Evolutionary conservation across 2,329 filamentous ascomycete genomes (phyloP), one percentile per base, ranked within the genome.

Genomic region (Fusarium sp.): DNA sequence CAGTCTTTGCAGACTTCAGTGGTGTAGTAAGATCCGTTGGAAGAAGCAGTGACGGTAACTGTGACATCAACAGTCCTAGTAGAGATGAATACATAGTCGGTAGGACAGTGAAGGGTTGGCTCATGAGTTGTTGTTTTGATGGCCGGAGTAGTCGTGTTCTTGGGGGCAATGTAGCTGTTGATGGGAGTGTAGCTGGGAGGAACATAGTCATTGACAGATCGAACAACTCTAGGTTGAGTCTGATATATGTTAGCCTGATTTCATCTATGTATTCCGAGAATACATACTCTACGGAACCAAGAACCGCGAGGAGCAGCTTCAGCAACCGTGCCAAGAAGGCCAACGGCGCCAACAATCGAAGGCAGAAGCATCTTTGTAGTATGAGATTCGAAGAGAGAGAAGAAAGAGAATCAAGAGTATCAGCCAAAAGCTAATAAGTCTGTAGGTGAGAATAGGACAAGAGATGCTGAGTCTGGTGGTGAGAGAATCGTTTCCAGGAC

Each of bases 41-140:
- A 66, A 4, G 75, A 73, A 30, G 76, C 74, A 16, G 79, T 80
- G 42, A 80, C 73, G 15, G 79, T 79, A 2, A 80, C 55, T 14
- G 79, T 80, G 18, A 80, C 70, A 27, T 81, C 79, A 10, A 80
- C 55, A 6, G 77, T 81, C 30, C 70, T 75, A 4, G 77, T 80
- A 15, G 76, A 77, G 52, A 77, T 64, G 15, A 77, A 59, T 7
- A 78, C 56, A 11, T 70, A 75, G 8, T 56, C 57, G 3, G 70
- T 70, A 25, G 75, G 72, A 20, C 77, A 79, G 15, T 71, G 71
- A 11, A 63, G 52, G 14, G 29, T 58, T 22, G 66, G 29, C 14
- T 59, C 44, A 45, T 64, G 38, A 24, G 57, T 67, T 49, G 64
- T 55, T 34, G 64, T 57, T 43, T 47, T 64, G 40, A 29, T 42